Percentiles rank a stretch among this genome's conserved stretches.
Evolutionary conservation across 371 early-diverging fungal species (phyloP).

Genomic region (Parasitella parasitica): DNA sequence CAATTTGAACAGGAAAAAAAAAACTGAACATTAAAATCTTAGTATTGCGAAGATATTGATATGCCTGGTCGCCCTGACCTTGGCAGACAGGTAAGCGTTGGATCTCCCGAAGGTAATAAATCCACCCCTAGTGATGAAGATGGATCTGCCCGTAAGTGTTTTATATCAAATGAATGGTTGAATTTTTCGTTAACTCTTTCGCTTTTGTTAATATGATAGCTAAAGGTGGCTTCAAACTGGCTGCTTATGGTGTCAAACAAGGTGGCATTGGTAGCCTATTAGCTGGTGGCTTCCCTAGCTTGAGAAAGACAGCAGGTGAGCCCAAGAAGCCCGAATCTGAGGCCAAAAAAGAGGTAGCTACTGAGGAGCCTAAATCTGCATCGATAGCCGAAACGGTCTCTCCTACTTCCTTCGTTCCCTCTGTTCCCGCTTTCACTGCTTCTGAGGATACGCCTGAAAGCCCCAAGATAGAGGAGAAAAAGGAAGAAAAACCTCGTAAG

Average conservation of each 20-base stretch:
- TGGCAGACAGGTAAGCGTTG: constrained; percentile 17
- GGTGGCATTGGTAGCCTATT: constrained; percentile 82
- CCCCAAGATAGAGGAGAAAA: background rate
- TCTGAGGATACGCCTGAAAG: constrained; percentile 6
- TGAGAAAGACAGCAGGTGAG: constrained; percentile 30
- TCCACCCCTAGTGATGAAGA: constrained; percentile 25
- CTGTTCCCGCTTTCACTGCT: constrained; percentile 13
- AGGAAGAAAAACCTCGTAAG: background rate
- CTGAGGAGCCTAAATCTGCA: background rate
- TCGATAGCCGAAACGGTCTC: background rate
- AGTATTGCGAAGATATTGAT: constrained; percentile 42
- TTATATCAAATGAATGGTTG: background rate
- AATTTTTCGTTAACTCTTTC: background rate
- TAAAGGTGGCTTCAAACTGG: constrained; percentile 54
- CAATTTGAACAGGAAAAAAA: background rate
- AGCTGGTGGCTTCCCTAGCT: constrained; percentile 50
- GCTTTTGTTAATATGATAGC: constrained; percentile 14
- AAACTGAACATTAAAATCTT: background rate
- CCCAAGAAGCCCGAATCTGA: constrained; percentile 8
- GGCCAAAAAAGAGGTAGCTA: background rate
- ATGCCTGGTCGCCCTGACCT: constrained; percentile 50
- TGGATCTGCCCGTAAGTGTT: constrained; percentile 18
- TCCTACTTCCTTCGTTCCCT: background rate
- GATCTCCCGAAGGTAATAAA: background rate
- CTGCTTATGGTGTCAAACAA: constrained; percentile 81